Evolutionary conservation across 2,329 filamentous ascomycete species (phyloP), one percentile per base, ranked within the genome.

Genomic region (Alternaria sp.): DNA sequence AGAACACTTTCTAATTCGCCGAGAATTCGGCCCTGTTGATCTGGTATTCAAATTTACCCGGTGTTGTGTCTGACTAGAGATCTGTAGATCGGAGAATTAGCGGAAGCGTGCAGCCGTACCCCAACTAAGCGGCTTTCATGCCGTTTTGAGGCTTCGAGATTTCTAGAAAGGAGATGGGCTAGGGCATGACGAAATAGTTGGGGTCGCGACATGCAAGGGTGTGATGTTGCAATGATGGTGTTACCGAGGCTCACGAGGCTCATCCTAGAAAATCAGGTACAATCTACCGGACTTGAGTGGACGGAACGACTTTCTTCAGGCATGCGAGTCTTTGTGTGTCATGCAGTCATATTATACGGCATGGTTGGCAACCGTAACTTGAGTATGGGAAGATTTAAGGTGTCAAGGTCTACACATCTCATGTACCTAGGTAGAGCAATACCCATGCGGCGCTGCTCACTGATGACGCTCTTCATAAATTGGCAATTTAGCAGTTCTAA

Each of bases 21-120:
- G 32, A 36, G 5, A 14, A 14, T 32, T 36, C 32, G 32, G 32
- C 14, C 32, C 32, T 36, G 14, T 16, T 16, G 11, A 36, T 36
- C 32, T 36, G 16, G 32, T 12, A 14, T 7, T 16, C 14, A 38
- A 22, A 7, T 26, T 38, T 12, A 26, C 42, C 28, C 57, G 49
- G 55, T 43, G 32, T 30, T 58, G 26, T 58, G 36, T 26, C 57
- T 41, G 24, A 26, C 24, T 26, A 26, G 24, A 12, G 36, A 54
- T 43, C n/a, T 49, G 43, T 32, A 32, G 12, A 55, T 42, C 11
- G 26, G 22, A 39, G 9, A 55, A 18, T n/a, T 11, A 18, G 32
- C 44, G 49, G 56, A 48, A 54, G 56, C 32, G 36, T 42, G 41
- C 42, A 49, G 49, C 42, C 32, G 49, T 26, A 51, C 18, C 11